Conservation (phyloP, 2,329 filamentous ascomycete genomes). For the Neoascochyta sp. region DNA sequence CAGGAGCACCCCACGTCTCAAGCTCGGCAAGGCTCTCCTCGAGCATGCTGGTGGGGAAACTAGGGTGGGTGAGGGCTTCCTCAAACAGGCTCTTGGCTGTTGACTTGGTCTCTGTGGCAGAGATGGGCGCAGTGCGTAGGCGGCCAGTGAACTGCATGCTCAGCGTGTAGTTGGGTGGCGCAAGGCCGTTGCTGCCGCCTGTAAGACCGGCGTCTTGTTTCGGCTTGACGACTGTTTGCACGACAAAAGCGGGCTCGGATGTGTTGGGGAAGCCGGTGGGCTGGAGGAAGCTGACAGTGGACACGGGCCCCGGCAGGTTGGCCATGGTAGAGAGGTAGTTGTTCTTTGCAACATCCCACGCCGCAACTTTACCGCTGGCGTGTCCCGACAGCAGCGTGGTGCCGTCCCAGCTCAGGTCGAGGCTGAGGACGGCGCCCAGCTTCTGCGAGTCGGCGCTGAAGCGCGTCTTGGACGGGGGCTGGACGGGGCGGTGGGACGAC, state of each 20-base stretch:
- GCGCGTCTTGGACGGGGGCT: conserved; percentile 37
- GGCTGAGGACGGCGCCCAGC: conserved; percentile 62
- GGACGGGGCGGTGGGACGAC: conserved; percentile 53
- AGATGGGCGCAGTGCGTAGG: conserved; percentile 23
- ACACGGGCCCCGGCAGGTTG: conserved; percentile 76
- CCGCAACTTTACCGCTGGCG: conserved; percentile 69
- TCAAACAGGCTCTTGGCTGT: conserved; percentile 33
- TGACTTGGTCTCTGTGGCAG: conserved; percentile 23
- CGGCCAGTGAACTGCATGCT: conserved; percentile 57
- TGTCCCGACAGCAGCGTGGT: conserved; percentile 79
- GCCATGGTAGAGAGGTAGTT: conserved; percentile 64
- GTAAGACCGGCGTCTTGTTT: conserved; percentile 55
- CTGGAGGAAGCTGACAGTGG: conserved; percentile 71
- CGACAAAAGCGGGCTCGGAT: conserved; percentile 44
- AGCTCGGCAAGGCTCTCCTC: conserved; percentile 37
- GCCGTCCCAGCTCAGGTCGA: conserved; percentile 78
- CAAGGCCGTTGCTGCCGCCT: conserved; percentile 29
- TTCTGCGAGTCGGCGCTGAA: conserved; percentile 58
- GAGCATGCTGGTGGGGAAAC: conserved; percentile 42
- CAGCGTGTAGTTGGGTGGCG: conserved; percentile 60
- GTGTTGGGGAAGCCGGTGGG: conserved; percentile 50
- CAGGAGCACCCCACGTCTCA: conserved; percentile 22
- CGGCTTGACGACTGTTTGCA: conserved; percentile 73
- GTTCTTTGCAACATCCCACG: conserved; percentile 74
- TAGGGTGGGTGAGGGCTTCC: conserved; percentile 42